phyloP scores from a whole-genome alignment of 257 asterid genomes.

The Penstemon barbatus region DNA sequence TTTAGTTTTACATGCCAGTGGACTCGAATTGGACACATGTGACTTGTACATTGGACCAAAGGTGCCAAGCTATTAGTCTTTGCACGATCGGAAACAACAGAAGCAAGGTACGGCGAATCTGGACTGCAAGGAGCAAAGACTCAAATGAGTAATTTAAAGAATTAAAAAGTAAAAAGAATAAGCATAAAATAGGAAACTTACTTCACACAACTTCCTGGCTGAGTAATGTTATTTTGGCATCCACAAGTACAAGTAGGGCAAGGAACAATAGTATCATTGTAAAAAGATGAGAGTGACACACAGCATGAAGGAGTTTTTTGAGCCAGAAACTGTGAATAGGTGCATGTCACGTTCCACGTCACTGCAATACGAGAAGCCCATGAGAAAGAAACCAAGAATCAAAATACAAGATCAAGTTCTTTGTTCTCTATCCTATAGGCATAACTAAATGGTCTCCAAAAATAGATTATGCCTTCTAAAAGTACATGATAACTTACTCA shows the following conservation, averaged over 20 bases:
- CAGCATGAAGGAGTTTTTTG: constrained; percentile 87
- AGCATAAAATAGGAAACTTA: constrained; percentile 31
- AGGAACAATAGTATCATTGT: constrained; percentile 81
- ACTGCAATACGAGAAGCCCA: constrained; percentile 49
- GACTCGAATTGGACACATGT: constrained; percentile 68
- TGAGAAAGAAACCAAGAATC: constrained; percentile 17
- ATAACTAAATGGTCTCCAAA: no score
- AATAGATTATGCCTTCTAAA: background rate
- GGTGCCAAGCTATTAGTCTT: constrained; percentile 43
- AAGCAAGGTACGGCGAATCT: constrained; percentile 51
- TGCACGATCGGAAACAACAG: constrained; percentile 44
- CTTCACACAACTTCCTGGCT: constrained; percentile 77
- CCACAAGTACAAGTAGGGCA: constrained; percentile 97
- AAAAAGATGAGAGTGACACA: constrained; percentile 84
- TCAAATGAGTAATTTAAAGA: background rate
- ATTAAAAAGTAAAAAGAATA: background rate
- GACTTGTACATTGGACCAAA: constrained; percentile 60
- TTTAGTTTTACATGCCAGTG: constrained; percentile 67
- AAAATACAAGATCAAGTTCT: background rate
- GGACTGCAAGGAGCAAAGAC: constrained; percentile 37
- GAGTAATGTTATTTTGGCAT: constrained; percentile 66
- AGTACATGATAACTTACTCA: constrained; percentile 52
- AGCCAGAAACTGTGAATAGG: constrained; percentile 89
- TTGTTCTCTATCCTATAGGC: no score
- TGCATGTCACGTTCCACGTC: constrained; percentile 85